A percentile compares a stretch with the other conserved stretches of the same genome.
Conservation (phyloP, 2,329 filamentous ascomycete genomes). For the Colletotrichum tropicale region DNA sequence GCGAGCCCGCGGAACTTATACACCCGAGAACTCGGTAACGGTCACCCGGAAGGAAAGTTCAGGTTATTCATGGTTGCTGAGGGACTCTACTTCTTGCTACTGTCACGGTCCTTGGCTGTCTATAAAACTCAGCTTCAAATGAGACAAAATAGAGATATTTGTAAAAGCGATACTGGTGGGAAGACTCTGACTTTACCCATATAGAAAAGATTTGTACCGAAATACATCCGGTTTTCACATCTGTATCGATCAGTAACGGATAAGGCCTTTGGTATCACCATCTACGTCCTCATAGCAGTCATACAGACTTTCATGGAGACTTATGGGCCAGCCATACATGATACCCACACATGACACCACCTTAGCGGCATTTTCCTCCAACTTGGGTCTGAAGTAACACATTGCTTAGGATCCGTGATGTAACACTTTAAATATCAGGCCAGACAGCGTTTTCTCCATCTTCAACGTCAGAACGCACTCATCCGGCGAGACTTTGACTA, state of each 20-base stretch:
- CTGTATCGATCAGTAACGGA: neutral
- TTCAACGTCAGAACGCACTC: neutral
- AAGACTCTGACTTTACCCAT: neutral
- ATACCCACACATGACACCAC: neutral
- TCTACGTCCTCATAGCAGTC: neutral
- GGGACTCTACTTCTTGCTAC: neutral
- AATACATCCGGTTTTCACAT: neutral
- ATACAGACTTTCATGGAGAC: neutral
- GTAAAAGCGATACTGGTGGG: neutral
- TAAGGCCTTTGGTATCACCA: neutral
- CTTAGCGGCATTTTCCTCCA: neutral
- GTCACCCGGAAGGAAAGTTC: neutral
- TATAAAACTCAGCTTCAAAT: neutral
- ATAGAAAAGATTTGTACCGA: fast-evolving
- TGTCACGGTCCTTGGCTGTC: neutral
- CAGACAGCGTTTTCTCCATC: neutral
- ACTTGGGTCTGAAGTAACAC: neutral
- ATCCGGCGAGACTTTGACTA: neutral
- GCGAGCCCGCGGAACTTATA: no score
- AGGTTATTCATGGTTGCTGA: neutral
- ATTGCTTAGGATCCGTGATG: neutral
- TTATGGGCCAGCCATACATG: neutral
- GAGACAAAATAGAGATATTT: neutral
- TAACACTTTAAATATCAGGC: fast-evolving
- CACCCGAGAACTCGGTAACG: neutral